Evolutionary conservation across 75 land plant genomes (phyloP).

Genomic region (Pinus taeda): DNA sequence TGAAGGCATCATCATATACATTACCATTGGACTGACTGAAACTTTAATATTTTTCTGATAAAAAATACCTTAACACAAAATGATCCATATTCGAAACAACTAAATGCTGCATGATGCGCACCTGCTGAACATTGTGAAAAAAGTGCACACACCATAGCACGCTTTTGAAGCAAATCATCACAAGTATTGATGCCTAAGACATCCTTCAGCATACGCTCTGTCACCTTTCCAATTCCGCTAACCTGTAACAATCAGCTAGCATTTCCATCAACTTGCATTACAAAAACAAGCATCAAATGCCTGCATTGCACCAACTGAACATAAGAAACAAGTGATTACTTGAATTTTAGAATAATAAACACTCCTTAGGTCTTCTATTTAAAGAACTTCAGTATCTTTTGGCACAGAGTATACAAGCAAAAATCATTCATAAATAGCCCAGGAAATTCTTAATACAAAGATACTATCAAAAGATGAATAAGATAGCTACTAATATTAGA

Average conservation of each 20-base stretch:
- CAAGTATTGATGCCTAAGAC: conserved; percentile 65
- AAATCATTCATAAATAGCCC: neutral
- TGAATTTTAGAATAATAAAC: neutral
- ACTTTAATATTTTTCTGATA: neutral
- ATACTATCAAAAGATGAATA: no score
- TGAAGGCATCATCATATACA: neutral
- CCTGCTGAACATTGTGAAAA: conserved; percentile 78
- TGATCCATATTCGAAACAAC: no score
- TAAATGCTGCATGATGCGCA: conserved; percentile 5
- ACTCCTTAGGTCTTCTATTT: neutral
- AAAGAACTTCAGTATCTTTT: neutral
- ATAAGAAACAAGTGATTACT: neutral
- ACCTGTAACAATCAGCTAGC: conserved; percentile 34
- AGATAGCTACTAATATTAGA: no score
- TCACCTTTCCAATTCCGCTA: conserved; percentile 93
- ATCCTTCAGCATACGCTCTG: conserved; percentile 68
- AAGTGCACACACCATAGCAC: conserved; percentile 61
- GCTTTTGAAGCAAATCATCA: conserved; percentile 66
- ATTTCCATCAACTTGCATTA: neutral
- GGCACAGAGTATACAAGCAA: neutral
- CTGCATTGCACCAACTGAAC: neutral
- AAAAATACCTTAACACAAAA: neutral
- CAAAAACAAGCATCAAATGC: neutral
- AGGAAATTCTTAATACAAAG: no score
- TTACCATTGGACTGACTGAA: neutral